These are phyloP conservation scores for Vanilla planifolia DNA, from an alignment of 106 monocot species.

Conservation along the genomic window DNA sequence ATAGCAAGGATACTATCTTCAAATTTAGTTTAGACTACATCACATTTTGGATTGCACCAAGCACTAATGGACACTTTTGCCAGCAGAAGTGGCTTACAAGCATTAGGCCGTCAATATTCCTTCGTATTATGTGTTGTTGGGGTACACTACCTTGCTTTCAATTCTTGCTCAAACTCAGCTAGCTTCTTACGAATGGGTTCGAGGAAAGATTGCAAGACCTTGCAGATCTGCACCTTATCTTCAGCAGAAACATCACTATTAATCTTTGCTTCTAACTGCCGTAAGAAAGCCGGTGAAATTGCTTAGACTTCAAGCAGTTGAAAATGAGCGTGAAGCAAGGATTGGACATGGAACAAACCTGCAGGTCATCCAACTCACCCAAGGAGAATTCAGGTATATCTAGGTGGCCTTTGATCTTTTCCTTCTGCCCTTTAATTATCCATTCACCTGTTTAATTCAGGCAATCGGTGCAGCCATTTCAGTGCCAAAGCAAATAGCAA, in stretches of 20 bases:
- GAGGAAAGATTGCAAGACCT: slow-evolving; percentile 59
- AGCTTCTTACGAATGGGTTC: slow-evolving; percentile 58
- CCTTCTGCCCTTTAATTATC: slow-evolving; percentile 48
- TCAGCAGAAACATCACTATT: slow-evolving; percentile 43
- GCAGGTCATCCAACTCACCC: slow-evolving; percentile 87
- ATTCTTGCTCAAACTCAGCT: slow-evolving; percentile 63
- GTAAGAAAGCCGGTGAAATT: background rate
- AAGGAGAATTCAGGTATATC: slow-evolving; percentile 90
- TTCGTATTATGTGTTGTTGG: too few relatives aligned
- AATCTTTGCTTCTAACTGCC: slow-evolving; percentile 59
- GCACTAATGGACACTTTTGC: too few relatives aligned
- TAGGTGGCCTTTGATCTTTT: slow-evolving; percentile 69
- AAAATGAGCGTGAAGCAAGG: background rate
- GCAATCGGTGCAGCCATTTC: background rate
- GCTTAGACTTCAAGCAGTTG: background rate
- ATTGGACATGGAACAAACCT: slow-evolving; percentile 28
- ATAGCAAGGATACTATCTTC: too few relatives aligned
- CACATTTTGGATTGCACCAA: too few relatives aligned
- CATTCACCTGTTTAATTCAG: slow-evolving; percentile 62
- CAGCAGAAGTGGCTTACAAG: too few relatives aligned
- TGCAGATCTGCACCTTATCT: slow-evolving; percentile 41
- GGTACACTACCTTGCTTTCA: slow-evolving; percentile 75
- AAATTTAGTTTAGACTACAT: too few relatives aligned
- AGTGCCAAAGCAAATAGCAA: background rate
- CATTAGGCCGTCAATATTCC: too few relatives aligned